phyloP scores from a whole-genome alignment of 2,329 filamentous ascomycete genomes.

The Aspergillus persii region DNA sequence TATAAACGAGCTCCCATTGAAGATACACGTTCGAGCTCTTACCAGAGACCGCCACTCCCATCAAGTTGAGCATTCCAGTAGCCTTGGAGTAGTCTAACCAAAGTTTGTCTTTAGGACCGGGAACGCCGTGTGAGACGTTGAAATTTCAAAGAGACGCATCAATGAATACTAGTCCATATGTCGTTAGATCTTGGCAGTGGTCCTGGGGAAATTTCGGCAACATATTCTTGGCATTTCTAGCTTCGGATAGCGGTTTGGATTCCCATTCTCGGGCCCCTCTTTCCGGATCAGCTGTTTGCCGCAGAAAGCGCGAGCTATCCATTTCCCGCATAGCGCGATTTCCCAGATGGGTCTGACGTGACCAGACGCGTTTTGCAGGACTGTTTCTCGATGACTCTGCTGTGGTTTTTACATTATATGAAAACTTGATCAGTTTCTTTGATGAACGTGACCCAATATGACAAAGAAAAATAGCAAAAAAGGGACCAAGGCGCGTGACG shows the following conservation, averaged over 20 bases:
- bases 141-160: no score
- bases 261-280: background rate
- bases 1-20: background rate
- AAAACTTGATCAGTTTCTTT: background rate
- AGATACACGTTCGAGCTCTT: background rate
- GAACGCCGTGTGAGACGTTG: no score
- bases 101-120: background rate
- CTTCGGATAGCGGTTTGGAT: background rate
- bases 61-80: background rate
- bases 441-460: background rate
- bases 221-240: no score
- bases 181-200: no score
- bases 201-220: no score
- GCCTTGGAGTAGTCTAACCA: background rate
- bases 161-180: no score
- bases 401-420: background rate
- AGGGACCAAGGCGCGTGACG: background rate
- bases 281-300: background rate
- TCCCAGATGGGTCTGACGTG: background rate
- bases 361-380: background rate
- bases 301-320: background rate
- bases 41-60: background rate
- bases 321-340: background rate
- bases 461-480: background rate
- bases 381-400: background rate